Conservation (phyloP, 163 green algal species). For the Coccomyxa subellipsoidea region DNA sequence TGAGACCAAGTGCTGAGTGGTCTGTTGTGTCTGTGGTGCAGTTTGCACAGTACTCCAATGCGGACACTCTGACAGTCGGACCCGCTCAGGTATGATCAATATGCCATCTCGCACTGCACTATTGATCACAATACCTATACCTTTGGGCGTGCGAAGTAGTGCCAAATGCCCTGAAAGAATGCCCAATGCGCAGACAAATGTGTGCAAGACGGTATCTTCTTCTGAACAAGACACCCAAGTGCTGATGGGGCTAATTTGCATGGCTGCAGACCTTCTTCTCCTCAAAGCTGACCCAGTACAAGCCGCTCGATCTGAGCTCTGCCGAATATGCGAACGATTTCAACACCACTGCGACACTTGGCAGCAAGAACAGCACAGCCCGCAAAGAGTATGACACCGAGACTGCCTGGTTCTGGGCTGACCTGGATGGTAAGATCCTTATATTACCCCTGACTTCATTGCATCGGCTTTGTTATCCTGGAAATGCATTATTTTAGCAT, state of each 20-base stretch:
- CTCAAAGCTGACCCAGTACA: neutral
- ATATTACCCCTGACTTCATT: neutral
- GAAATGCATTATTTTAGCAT: too few species aligned
- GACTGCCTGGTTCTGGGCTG: constrained; percentile 9
- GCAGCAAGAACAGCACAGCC: neutral
- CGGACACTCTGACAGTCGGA: neutral
- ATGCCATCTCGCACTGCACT: neutral
- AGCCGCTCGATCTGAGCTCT: neutral
- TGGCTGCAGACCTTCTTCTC: neutral
- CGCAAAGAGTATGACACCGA: constrained; percentile 6
- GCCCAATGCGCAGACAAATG: too few species aligned
- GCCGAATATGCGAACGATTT: constrained; percentile 1
- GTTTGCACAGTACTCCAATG: neutral
- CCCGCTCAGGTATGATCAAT: neutral
- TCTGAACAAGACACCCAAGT: too few species aligned
- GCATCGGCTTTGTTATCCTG: neutral
- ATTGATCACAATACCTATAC: neutral
- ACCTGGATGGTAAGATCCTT: neutral
- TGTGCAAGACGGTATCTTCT: too few species aligned
- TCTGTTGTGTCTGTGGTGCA: neutral
- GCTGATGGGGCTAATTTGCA: too few species aligned
- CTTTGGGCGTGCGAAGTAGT: too few species aligned
- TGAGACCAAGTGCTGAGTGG: too few species aligned
- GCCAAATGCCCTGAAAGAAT: too few species aligned
- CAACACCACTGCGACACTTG: neutral